A percentile compares a stretch with the other conserved stretches of the same genome.
Evolutionary conservation across 768 basidiomycete genomes (phyloP).

Genomic region (Leccinum incarnatum): DNA sequence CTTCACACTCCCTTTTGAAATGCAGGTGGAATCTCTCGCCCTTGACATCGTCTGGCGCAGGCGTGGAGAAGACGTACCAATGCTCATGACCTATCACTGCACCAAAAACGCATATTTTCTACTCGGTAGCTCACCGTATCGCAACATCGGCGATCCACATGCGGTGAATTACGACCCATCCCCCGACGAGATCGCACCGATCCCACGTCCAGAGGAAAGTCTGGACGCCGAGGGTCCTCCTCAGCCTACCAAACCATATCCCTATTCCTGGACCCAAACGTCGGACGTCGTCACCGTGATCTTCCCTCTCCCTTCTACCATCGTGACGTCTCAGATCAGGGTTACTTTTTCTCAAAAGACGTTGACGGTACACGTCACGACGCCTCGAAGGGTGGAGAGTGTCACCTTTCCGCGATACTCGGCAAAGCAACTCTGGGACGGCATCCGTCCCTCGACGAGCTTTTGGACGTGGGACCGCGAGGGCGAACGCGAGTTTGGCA

Average conservation of each 20-base stretch:
- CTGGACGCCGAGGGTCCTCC: constrained; percentile 39
- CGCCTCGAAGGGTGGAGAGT: constrained; percentile 27
- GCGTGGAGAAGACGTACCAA: constrained; percentile 67
- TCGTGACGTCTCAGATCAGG: constrained; percentile 59
- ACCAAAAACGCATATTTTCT: constrained; percentile 50
- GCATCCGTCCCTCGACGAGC: constrained; percentile 72
- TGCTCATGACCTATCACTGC: constrained; percentile 49
- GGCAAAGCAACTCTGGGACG: constrained; percentile 71
- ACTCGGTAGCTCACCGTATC: constrained; percentile 57
- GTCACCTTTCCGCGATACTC: constrained; percentile 57
- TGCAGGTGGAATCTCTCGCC: constrained; percentile 29
- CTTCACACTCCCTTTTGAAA: constrained; percentile 44
- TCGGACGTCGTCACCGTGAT: constrained; percentile 79
- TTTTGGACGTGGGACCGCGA: constrained; percentile 93
- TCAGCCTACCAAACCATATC: constrained; percentile 54
- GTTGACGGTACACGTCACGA: constrained; percentile 61
- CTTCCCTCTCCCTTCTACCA: constrained; percentile 76
- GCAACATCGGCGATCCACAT: constrained; percentile 34
- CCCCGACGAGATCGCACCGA: constrained; percentile 63
- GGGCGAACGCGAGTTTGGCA: constrained; percentile 61
- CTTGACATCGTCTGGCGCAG: constrained; percentile 68
- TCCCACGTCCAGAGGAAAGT: constrained; percentile 61
- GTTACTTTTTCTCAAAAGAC: constrained; percentile 63
- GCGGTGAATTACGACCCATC: constrained; percentile 52
- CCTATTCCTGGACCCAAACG: constrained; percentile 94